Percentiles rank a stretch among this genome's conserved stretches.
phyloP scores from a whole-genome alignment of 1,284 basidiomycete species.

The Microbotryum saponariae region DNA sequence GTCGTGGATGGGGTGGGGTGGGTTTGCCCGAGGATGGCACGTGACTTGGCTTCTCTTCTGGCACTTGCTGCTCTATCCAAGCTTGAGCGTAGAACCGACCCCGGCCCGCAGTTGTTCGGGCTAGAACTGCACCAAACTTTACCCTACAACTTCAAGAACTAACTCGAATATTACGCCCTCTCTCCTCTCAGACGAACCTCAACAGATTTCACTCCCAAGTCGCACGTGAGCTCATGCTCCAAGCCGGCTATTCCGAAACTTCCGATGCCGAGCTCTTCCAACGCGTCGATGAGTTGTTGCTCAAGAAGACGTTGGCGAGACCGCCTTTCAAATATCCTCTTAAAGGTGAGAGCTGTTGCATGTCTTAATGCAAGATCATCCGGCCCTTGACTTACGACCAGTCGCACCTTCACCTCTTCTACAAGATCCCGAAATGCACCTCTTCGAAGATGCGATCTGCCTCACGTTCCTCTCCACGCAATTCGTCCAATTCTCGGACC shows the following conservation, averaged over 20 bases:
- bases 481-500: slow-evolving; percentile 15
- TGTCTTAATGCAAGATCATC: no score
- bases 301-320: slow-evolving; percentile 14
- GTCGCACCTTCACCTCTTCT: not conserved
- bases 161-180: no score
- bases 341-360: slow-evolving; percentile 6
- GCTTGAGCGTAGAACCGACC: no score
- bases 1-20: no score
- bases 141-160: not conserved
- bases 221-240: slow-evolving; percentile 2
- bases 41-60: not conserved
- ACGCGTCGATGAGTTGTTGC: slow-evolving; percentile 14
- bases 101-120: no score
- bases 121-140: not conserved
- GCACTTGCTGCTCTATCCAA: not conserved
- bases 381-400: no score
- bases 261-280: slow-evolving; percentile 6
- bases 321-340: slow-evolving; percentile 16
- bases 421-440: slow-evolving; percentile 25
- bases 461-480: slow-evolving; percentile 16
- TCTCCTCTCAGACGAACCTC: slow-evolving; percentile 4
- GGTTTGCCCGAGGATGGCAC: no score
- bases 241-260: slow-evolving; percentile 5
- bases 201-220: slow-evolving; percentile 18
- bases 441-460: slow-evolving; percentile 27